Evolutionary conservation across 805 yeast genomes (phyloP), one percentile per base, ranked within the genome.

Genomic region (Saccharomycopsis sp.): DNA sequence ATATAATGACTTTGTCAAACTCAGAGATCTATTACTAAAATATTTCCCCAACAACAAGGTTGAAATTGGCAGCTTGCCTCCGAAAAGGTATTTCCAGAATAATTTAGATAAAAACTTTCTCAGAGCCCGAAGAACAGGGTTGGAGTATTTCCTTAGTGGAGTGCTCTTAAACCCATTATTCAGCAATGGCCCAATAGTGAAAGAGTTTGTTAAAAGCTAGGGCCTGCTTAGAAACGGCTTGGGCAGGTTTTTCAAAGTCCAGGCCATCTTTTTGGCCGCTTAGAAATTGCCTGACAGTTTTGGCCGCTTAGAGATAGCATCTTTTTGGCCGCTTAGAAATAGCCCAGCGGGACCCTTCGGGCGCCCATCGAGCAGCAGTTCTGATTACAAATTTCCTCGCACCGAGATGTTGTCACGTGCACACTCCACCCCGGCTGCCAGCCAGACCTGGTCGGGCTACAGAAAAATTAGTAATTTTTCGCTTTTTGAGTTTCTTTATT

Each of bases 111-210:
- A 42, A 22, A 22, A 24, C 7, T 62, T 62, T 47, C 50, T 62
- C n/a, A 34, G 49, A 2, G 50, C 55, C 20, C 19, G 64, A 52
- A 47, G 64, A 42, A 53, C 35, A 3, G 62, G 63, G 2, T 50
- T 62, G 12, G 63, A 62, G 29, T 62, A 56, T 38, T 62, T 62
- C 42, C 25, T 57, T 8, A 59, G 54, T 29, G 49, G 57, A 12
- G 54, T 62, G 2, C n/a, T 62, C 12, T 49, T 62, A 20, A 57
- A 62, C 49, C 62, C 64, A 17, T 15, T 49, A 17, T 62, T 62
- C 49, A 50, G 59, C 25, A 25, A 35, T 8, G 50, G 59, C 38
- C 52, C 52, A n/a, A 25, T 59, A 12, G 59, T 62, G 3, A 56
- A 57, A 34, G 62, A 62, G n/a, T 62, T 52, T 55, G 25, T 35